Evolutionary conservation across 2,329 filamentous ascomycete species (phyloP).

Genomic region (Magnaporthiopsis incrustans): DNA sequence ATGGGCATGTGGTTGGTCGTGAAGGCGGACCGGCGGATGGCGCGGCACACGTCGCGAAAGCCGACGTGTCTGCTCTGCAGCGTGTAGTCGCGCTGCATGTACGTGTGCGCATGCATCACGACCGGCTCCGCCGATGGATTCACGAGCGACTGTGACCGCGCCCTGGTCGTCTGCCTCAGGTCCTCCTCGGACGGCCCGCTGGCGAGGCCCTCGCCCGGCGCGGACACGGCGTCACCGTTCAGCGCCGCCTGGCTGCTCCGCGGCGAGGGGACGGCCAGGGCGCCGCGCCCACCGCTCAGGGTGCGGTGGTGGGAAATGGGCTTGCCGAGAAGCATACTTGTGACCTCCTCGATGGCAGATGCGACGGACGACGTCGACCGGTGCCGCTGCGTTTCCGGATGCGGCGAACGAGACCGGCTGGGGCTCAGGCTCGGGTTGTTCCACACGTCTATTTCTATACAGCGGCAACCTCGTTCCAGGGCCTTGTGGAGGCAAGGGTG

Average conservation of each 20-base stretch:
- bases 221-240: conserved; percentile 9
- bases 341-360: conserved; percentile 28
- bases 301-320: conserved; percentile 28
- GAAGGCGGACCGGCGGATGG: conserved; percentile 74
- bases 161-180: conserved; percentile 1
- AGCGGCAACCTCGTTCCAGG: conserved; percentile 70
- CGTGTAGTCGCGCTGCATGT: conserved; percentile 48
- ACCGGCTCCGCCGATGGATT: conserved; percentile 51
- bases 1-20: conserved; percentile 67
- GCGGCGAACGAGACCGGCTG: conserved; percentile 29
- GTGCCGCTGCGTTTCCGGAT: conserved; percentile 36
- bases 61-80: conserved; percentile 69
- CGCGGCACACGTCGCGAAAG: conserved; percentile 79
- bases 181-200: conserved; percentile 12
- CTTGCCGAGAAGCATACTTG: conserved; percentile 7
- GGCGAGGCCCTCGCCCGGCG: background rate
- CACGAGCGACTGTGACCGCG: conserved; percentile 10
- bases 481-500: conserved; percentile 35
- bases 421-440: conserved; percentile 49
- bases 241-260: conserved; percentile 15
- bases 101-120: conserved; percentile 58
- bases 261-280: conserved; percentile 12
- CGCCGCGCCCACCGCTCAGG: conserved; percentile 26
- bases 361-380: conserved; percentile 29
- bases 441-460: conserved; percentile 94